Evolutionary conservation across 805 yeast genomes (phyloP).

Genomic region (Candida maltosa): DNA sequence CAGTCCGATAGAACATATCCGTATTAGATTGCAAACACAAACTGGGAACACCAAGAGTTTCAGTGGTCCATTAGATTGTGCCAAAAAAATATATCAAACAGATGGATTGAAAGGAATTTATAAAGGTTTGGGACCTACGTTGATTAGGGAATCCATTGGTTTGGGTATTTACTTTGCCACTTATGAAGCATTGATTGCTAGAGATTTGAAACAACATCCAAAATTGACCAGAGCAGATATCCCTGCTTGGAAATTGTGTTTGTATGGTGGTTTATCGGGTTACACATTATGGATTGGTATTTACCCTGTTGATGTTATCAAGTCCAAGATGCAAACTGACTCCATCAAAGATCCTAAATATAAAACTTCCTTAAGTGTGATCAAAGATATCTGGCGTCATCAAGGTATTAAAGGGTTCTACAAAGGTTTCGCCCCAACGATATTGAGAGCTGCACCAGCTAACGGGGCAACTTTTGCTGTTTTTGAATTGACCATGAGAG

Average conservation of each 20-base stretch:
- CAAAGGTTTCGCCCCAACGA: slow-evolving; percentile 89
- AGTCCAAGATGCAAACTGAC: slow-evolving; percentile 79
- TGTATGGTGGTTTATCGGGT: slow-evolving; percentile 89
- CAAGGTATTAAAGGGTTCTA: slow-evolving; percentile 77
- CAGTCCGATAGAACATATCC: slow-evolving; percentile 90
- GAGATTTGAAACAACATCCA: slow-evolving; percentile 47
- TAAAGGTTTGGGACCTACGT: slow-evolving; percentile 81
- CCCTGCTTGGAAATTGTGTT: slow-evolving; percentile 83
- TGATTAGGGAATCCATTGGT: slow-evolving; percentile 82
- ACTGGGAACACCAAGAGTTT: slow-evolving; percentile 50
- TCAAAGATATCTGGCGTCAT: slow-evolving; percentile 47
- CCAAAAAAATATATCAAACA: slow-evolving; percentile 50
- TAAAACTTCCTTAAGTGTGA: slow-evolving; percentile 57
- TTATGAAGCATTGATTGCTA: slow-evolving; percentile 81
- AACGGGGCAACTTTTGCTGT: slow-evolving; percentile 96
- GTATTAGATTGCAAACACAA: slow-evolving; percentile 92
- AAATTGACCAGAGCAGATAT: slow-evolving; percentile 61
- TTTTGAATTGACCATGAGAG: slow-evolving; percentile 85
- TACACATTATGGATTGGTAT: slow-evolving; percentile 80
- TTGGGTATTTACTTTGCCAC: slow-evolving; percentile 86
- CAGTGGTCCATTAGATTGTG: slow-evolving; percentile 73
- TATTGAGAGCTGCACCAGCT: slow-evolving; percentile 96
- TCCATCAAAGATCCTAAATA: slow-evolving; percentile 57
- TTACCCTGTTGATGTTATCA: slow-evolving; percentile 89
- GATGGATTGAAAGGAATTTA: slow-evolving; percentile 64